Base-by-base conservation (phyloP, 169 alveolate species). In the Eimeria brunetti region DNA sequence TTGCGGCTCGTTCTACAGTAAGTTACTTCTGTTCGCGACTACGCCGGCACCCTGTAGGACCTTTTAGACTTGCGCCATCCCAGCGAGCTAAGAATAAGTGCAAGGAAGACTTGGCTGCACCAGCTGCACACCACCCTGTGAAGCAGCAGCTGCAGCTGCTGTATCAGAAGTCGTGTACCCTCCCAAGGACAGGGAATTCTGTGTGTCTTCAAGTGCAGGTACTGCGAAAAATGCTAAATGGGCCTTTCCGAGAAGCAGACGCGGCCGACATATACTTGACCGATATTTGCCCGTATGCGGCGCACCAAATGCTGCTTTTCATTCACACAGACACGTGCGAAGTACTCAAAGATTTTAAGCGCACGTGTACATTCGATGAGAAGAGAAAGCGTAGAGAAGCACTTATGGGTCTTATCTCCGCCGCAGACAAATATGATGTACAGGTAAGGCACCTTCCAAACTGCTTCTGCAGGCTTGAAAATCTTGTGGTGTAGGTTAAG, bases 401-500 rank as follows among this genome's bases (percentile, higher is more conserved):
- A 33, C 75, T 91, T n/a, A 58, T 91, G 91, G 86, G 51, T 30
- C 95, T 91, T 49, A 56, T 80, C 58, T 51, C 95, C 30, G 95
- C 95, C 22, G 95, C 95, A 56, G 95, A 91, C 91, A 91, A 91
- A 73, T 91, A 91, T 46, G 95, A 91, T 38, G 81, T 91, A 11
- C 88, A 81, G 85, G 95, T 91, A 64, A 5, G 95, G 53, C 51
- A 18, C 41, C 56, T 62, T 33, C 24, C n/a, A 24, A 51, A 14
- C 51, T 69, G 60, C 58, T 38, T 7, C 76, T 18, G 84, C 58
- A 38, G 60, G 38, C 36, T 7, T 41, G 11, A 11, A 69, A 27
- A 33, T 51, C 30, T 22, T 60, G 33, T 60, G 7, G 30, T 33
- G 11, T 60, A 1, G 69, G 6, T 30, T 30, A 38, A 12, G 22